Evolutionary conservation across 1,284 basidiomycete genomes (phyloP).

Genomic region (Pseudozyma sp.): DNA sequence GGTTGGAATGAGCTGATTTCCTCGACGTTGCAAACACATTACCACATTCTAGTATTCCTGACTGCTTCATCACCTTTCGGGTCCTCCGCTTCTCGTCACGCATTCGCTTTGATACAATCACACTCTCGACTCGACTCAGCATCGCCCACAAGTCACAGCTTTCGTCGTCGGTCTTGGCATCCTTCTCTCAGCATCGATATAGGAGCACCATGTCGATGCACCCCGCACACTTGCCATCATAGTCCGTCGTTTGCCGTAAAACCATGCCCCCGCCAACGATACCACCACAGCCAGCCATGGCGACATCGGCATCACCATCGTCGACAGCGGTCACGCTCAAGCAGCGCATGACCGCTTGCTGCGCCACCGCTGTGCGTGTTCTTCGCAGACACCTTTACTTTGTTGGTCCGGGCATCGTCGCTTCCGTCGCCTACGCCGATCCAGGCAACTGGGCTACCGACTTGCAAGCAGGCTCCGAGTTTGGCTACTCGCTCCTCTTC

Average conservation of each 20-base stretch:
- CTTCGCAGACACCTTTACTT: slow-evolving; percentile 53
- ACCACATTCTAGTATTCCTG: background rate
- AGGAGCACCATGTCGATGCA: slow-evolving; percentile 10
- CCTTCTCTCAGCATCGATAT: no score
- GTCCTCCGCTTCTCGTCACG: background rate
- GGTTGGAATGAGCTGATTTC: slow-evolving; percentile 1
- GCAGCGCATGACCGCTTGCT: slow-evolving; percentile 13
- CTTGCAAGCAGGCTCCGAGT: slow-evolving; percentile 65
- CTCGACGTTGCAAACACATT: background rate
- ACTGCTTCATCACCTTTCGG: background rate
- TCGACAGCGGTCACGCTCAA: slow-evolving; percentile 6
- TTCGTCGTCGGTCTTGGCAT: no score
- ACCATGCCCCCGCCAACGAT: slow-evolving; percentile 9
- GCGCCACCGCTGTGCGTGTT: slow-evolving; percentile 23
- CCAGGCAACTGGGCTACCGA: slow-evolving; percentile 68
- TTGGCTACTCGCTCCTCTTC: slow-evolving; percentile 85
- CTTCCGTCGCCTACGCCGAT: slow-evolving; percentile 62
- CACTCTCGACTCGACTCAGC: background rate
- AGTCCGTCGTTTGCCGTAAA: background rate
- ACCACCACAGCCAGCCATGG: slow-evolving; percentile 6
- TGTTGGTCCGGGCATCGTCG: slow-evolving; percentile 60
- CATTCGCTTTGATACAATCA: background rate
- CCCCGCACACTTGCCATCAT: background rate
- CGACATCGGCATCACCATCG: background rate
- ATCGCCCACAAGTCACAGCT: no score